Conservation (phyloP, 2,329 filamentous ascomycete genomes). For the Epicoccum sorghinum region DNA sequence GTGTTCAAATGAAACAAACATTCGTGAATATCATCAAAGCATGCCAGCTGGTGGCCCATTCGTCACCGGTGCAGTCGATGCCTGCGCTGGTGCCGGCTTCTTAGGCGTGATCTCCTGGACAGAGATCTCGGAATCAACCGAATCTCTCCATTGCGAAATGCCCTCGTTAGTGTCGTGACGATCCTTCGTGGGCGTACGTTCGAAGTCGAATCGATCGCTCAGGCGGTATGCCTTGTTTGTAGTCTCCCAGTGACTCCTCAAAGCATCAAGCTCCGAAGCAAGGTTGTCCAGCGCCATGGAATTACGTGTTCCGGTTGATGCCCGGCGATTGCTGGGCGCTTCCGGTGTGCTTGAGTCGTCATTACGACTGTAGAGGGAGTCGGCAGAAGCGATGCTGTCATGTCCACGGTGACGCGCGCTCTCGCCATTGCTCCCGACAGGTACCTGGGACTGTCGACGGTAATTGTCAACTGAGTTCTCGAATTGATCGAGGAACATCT, state of each 20-base stretch:
- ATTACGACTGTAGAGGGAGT: conserved; percentile 56
- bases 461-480: conserved; percentile 94
- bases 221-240: conserved; percentile 95
- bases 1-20: conserved; percentile 4
- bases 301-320: conserved; percentile 54
- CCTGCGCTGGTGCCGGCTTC: conserved; percentile 3
- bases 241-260: conserved; percentile 91
- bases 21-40: conserved; percentile 15
- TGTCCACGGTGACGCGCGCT: conserved; percentile 50
- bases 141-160: conserved; percentile 43
- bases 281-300: conserved; percentile 84
- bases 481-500: conserved; percentile 90
- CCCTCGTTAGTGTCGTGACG: conserved; percentile 41
- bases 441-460: conserved; percentile 70
- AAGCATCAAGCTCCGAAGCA: conserved; percentile 87
- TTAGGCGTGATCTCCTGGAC: conserved; percentile 12
- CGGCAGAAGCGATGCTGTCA: conserved; percentile 67
- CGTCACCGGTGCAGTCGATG: conserved; percentile 3
- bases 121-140: conserved; percentile 9
- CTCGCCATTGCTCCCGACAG: conserved; percentile 43
- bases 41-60: conserved; percentile 13
- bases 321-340: conserved; percentile 33
- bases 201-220: conserved; percentile 88
- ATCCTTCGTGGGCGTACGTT: conserved; percentile 55
- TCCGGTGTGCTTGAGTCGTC: conserved; percentile 46